A percentile compares a stretch with the other conserved stretches of the same genome.
phyloP scores from a whole-genome alignment of 495 filamentous ascomycete genomes.

The Talaromyces wortmannii region DNA sequence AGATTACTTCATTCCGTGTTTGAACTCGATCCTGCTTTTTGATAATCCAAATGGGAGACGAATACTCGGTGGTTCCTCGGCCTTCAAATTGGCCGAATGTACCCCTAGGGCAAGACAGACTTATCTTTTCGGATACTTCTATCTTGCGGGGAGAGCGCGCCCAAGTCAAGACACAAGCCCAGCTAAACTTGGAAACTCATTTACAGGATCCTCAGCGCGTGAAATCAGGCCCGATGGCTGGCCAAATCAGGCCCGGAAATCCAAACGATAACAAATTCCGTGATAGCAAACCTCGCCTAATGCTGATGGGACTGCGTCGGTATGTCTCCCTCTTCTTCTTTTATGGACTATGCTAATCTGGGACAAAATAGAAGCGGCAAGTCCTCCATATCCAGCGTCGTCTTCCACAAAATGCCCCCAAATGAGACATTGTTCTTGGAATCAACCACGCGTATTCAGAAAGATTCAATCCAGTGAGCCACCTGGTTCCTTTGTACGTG shows the following conservation, averaged over 20 bases:
- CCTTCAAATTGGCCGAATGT: constrained; percentile 1
- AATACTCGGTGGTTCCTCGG: background rate
- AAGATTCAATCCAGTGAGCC: constrained; percentile 82
- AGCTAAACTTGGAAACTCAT: constrained; percentile 30
- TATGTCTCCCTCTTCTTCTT: constrained; percentile 27
- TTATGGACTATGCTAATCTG: background rate
- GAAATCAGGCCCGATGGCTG: constrained; percentile 13
- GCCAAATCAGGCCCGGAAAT: constrained; percentile 16
- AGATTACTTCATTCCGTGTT: background rate
- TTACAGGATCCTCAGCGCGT: constrained; percentile 27
- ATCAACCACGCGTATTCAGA: constrained; percentile 86
- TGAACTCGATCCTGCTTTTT: no score
- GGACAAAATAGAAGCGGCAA: constrained; percentile 71
- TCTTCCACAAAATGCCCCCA: constrained; percentile 94
- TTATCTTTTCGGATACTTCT: constrained; percentile 7
- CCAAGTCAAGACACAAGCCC: constrained; percentile 16
- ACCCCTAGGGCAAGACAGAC: background rate
- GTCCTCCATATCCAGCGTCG: constrained; percentile 94
- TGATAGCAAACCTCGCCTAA: constrained; percentile 70
- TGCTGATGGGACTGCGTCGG: constrained; percentile 95
- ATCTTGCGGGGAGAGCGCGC: constrained; percentile 11
- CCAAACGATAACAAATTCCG: constrained; percentile 26
- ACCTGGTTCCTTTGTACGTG: no score
- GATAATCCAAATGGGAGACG: background rate
- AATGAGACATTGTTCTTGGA: constrained; percentile 93